Evolutionary conservation across 495 filamentous ascomycete species (phyloP).

Genomic region (Hyaloscypha bicolor): DNA sequence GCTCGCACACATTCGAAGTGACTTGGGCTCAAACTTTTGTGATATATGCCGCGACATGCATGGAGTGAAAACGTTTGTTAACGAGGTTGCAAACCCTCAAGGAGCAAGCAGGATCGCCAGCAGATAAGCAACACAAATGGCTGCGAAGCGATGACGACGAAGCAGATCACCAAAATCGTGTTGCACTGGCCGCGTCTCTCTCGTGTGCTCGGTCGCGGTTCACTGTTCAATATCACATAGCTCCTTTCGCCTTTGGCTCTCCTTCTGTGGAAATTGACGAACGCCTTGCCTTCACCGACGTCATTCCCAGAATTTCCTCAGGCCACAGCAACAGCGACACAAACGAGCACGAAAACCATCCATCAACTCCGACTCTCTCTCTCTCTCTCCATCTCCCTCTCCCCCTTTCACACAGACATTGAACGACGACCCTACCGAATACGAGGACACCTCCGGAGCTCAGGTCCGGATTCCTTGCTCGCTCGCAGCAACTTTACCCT

Average conservation of each 20-base stretch:
- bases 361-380: neutral
- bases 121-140: neutral
- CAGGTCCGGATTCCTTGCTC: neutral
- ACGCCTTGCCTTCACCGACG: neutral
- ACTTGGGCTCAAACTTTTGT: neutral
- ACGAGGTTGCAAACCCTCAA: neutral
- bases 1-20: neutral
- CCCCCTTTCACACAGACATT: neutral
- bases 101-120: neutral
- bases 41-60: neutral
- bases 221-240: neutral
- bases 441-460: conserved; percentile 1
- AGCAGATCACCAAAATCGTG: neutral
- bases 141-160: neutral
- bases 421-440: neutral
- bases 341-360: neutral
- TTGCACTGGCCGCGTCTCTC: neutral
- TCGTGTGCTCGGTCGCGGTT: neutral
- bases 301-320: neutral
- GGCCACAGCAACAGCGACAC: conserved; percentile 6
- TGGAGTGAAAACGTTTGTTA: neutral
- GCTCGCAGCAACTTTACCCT: conserved; percentile 3
- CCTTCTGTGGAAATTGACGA: conserved; percentile 2
- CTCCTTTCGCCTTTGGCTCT: neutral
- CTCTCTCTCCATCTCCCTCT: neutral